A percentile compares a stretch with the other conserved stretches of the same genome.
Evolutionary conservation across 2,329 filamentous ascomycete genomes (phyloP).

Genomic region (Macrophomina tecta): DNA sequence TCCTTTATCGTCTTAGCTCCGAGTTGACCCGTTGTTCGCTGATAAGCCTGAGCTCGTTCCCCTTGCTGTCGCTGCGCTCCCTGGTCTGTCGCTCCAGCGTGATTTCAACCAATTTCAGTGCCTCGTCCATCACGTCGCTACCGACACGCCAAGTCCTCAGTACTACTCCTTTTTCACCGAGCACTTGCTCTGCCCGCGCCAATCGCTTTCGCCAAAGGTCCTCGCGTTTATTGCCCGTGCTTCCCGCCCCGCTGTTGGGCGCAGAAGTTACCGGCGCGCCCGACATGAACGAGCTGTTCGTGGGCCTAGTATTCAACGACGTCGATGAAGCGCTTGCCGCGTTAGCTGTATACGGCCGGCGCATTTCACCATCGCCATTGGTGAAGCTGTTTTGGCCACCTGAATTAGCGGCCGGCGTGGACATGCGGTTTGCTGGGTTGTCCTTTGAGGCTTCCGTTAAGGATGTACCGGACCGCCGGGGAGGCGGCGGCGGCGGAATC

Average conservation of each 20-base stretch:
- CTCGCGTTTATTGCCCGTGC: slow-evolving; percentile 67
- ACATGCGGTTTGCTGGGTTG: background rate
- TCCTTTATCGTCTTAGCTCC: slow-evolving; percentile 17
- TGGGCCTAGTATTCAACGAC: slow-evolving; percentile 18
- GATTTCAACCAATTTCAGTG: slow-evolving; percentile 67
- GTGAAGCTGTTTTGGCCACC: background rate
- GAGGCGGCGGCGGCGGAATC: slow-evolving; percentile 29
- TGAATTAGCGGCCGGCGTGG: background rate
- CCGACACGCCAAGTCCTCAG: slow-evolving; percentile 77
- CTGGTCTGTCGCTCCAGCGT: slow-evolving; percentile 37
- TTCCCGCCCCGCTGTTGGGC: slow-evolving; percentile 27
- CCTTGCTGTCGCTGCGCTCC: slow-evolving; percentile 28
- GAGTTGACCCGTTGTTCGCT: slow-evolving; percentile 21
- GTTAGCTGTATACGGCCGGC: slow-evolving; percentile 23
- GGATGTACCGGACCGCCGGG: slow-evolving; percentile 22
- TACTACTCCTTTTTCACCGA: slow-evolving; percentile 69
- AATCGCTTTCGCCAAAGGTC: slow-evolving; percentile 75
- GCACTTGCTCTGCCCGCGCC: slow-evolving; percentile 66
- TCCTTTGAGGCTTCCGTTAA: slow-evolving; percentile 7
- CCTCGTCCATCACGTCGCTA: slow-evolving; percentile 70
- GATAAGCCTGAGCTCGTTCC: slow-evolving; percentile 25
- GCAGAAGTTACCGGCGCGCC: slow-evolving; percentile 10
- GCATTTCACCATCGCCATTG: background rate
- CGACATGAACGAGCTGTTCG: slow-evolving; percentile 7
- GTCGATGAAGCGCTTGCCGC: slow-evolving; percentile 13